phyloP scores from a whole-genome alignment of 495 filamentous ascomycete species.

The Arthonia radiata region DNA sequence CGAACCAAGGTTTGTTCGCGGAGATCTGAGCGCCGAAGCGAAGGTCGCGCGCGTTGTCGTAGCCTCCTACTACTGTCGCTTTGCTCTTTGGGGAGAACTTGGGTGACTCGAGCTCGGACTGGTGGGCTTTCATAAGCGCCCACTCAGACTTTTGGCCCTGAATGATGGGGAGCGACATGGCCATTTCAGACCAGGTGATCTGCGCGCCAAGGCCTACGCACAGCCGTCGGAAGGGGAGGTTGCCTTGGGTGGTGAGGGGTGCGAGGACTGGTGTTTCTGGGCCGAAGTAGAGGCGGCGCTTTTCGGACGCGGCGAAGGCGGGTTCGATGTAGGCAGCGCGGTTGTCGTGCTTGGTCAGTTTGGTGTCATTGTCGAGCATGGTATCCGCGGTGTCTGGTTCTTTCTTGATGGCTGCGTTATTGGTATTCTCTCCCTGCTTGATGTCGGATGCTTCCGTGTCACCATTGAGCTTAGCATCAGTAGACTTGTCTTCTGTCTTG shows the following conservation, averaged over 20 bases:
- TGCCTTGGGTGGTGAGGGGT: conserved; percentile 84
- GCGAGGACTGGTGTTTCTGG: conserved; percentile 78
- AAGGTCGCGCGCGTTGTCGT: conserved; percentile 58
- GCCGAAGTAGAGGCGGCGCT: conserved; percentile 77
- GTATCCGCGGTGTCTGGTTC: conserved; percentile 9
- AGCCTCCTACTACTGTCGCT: conserved; percentile 32
- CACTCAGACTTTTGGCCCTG: conserved; percentile 81
- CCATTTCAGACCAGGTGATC: conserved; percentile 95
- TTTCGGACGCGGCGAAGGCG: conserved; percentile 74
- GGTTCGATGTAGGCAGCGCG: conserved; percentile 59
- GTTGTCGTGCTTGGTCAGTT: conserved; percentile 31
- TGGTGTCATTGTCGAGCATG: conserved; percentile 9
- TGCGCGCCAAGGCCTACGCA: conserved; percentile 76
- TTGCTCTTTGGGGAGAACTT: conserved; percentile 19
- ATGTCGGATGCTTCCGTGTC: conserved; percentile 9
- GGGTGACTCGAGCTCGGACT: conserved; percentile 49
- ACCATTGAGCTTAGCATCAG: conserved; percentile 10
- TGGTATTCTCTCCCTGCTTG: conserved; percentile 5
- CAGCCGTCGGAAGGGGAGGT: conserved; percentile 83
- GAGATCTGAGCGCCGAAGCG: conserved; percentile 84
- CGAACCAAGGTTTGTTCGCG: conserved; percentile 68
- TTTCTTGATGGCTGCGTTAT: conserved; percentile 11
- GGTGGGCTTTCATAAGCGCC: conserved; percentile 79
- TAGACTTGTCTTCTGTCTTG: conserved; percentile 6
- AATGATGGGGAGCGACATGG: conserved; percentile 72